These are phyloP conservation scores for Podila horticola DNA, from an alignment of 192 early-diverging fungal species.

Conservation along the genomic window DNA sequence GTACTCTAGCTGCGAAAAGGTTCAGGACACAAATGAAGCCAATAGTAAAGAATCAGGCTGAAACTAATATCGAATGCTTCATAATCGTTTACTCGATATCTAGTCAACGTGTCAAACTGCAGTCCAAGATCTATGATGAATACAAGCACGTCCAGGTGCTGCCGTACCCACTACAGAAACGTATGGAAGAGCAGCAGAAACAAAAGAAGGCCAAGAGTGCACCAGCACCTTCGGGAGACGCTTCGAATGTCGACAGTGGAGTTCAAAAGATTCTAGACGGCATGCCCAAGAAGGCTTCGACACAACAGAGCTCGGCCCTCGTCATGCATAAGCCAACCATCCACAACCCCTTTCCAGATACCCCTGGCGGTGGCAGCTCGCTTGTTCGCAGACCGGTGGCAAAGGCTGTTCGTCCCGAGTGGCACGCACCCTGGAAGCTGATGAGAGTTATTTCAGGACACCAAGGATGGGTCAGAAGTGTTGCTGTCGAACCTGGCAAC, in stretches of 20 bases:
- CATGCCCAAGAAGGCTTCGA: slow-evolving; percentile 53
- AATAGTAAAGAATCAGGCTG: no score
- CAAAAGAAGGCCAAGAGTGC: slow-evolving; percentile 54
- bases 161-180: slow-evolving; percentile 67
- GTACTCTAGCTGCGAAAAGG: neutral
- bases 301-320: slow-evolving; percentile 28
- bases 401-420: slow-evolving; percentile 74
- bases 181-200: slow-evolving; percentile 57
- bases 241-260: slow-evolving; percentile 34
- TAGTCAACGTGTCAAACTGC: slow-evolving; percentile 74
- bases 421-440: slow-evolving; percentile 99
- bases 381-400: slow-evolving; percentile 63
- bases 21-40: no score
- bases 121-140: slow-evolving; percentile 81
- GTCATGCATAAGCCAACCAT: slow-evolving; percentile 52
- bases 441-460: slow-evolving; percentile 98
- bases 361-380: slow-evolving; percentile 56
- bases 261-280: slow-evolving; percentile 57
- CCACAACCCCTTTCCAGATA: slow-evolving; percentile 56
- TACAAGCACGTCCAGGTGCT: slow-evolving; percentile 71
- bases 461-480: slow-evolving; percentile 93
- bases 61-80: neutral
- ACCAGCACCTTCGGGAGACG: slow-evolving; percentile 32
- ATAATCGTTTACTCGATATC: neutral
- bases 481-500: slow-evolving; percentile 95